Evolutionary conservation across 2,329 filamentous ascomycete species (phyloP), one percentile per base, ranked within the genome.

Genomic region (Aureobasidium zeae): DNA sequence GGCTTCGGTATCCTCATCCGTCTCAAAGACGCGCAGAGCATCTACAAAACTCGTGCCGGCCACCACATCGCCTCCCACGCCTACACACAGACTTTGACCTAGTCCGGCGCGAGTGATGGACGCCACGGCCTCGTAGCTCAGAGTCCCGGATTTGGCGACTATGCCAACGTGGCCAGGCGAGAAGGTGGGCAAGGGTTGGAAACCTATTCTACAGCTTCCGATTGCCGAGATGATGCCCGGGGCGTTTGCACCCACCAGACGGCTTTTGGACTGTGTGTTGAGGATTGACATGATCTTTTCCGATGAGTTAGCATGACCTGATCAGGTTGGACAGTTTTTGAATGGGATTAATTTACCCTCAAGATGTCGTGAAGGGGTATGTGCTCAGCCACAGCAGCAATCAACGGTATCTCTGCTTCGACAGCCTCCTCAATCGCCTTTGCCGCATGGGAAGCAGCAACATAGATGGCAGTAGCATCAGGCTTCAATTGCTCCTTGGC

Each of bases 341-440:
- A 6, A 2, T 37, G 3, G 16, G 10, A n/a, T n/a, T n/a, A 10
- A 69, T 50, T n/a, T 62, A 81, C 80, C 52, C 81, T 73, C 51
- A 88, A 69, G 57, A 88, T 80, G 55, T 88, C 83, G 58, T 87
- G 82, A 13, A 86, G 64, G 0, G 84, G 84, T 24, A 88, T 81
- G 58, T 87, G 82, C 58, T 89, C 84, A 5, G 84, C 83, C 5
- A 89, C 83, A 5, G 82, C 81, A 5, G 87, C 82, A 16, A 88
- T 77, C 1, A 88, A 70, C 0, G 83, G 81, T 1, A 88, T 79
- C 55, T 88, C 82, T 0, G 83, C 83, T 59, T 81, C 82, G 41
- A 87, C 83, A 1, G 84, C 83, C 58, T 88, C 83, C 58, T 85
- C 79, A 53, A 89, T 87, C 0, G 84, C 84, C 19, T 70, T 69